Evolutionary conservation across 768 basidiomycete species (phyloP).

Genomic region (Naganishia vishniacii): DNA sequence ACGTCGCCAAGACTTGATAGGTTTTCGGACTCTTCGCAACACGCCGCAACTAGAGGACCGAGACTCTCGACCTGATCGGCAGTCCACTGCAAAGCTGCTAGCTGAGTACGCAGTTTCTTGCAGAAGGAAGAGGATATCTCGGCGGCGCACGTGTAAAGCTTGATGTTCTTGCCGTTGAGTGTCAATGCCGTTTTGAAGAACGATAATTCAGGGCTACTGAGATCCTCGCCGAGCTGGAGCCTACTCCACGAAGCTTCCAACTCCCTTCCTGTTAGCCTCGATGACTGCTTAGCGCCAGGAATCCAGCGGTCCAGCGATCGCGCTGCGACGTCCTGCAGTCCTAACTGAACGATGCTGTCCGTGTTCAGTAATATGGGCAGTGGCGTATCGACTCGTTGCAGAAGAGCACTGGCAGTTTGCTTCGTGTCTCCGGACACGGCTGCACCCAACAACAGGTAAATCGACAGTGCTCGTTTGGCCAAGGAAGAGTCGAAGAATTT

Average conservation of each 20-base stretch:
- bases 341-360: background rate
- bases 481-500: slow-evolving; percentile 1
- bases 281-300: background rate
- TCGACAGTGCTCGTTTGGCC: slow-evolving; percentile 7
- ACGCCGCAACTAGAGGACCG: slow-evolving; percentile 2
- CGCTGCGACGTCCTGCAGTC: background rate
- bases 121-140: slow-evolving; percentile 1
- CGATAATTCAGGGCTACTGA: too few species aligned
- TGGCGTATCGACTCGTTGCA: background rate
- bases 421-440: background rate
- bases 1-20: background rate
- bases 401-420: background rate
- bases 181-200: too few species aligned
- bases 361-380: background rate
- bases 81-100: background rate
- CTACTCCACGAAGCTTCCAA: background rate
- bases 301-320: slow-evolving; percentile 6
- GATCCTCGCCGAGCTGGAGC: background rate
- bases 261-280: background rate
- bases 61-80: background rate
- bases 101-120: background rate
- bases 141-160: background rate
- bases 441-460: background rate
- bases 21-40: background rate
- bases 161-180: background rate